phyloP scores from a whole-genome alignment of 2,329 filamentous ascomycete species.

The Ascochyta lentis region DNA sequence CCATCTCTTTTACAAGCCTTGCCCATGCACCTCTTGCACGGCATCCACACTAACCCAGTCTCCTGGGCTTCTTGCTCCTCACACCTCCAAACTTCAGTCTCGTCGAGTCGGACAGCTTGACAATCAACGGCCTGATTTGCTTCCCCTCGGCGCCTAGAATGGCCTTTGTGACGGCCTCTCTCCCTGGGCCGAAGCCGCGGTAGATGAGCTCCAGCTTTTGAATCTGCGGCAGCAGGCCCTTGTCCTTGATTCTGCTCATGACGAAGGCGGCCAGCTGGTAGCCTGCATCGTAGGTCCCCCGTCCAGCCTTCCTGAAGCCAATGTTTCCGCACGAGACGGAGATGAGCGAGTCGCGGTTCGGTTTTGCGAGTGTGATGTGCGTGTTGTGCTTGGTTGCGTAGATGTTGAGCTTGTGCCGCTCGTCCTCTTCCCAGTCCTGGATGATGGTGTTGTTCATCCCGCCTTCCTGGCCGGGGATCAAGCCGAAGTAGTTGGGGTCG shows the following conservation, averaged over 20 bases:
- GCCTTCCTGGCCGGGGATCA: slow-evolving; percentile 26
- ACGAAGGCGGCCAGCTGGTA: slow-evolving; percentile 89
- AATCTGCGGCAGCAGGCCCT: slow-evolving; percentile 78
- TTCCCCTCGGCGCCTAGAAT: slow-evolving; percentile 85
- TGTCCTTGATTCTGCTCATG: slow-evolving; percentile 83
- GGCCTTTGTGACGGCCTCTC: slow-evolving; percentile 90
- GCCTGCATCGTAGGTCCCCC: slow-evolving; percentile 86
- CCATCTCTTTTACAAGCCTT: background rate
- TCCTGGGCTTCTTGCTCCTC: slow-evolving; percentile 81
- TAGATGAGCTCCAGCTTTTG: slow-evolving; percentile 78
- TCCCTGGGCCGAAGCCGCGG: slow-evolving; percentile 83
- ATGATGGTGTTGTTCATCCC: slow-evolving; percentile 25
- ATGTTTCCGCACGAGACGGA: slow-evolving; percentile 85
- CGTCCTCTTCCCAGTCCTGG: slow-evolving; percentile 47
- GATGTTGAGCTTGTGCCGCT: slow-evolving; percentile 86
- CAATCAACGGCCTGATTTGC: slow-evolving; percentile 74
- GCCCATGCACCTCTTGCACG: slow-evolving; percentile 39
- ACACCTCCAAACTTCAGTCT: slow-evolving; percentile 95
- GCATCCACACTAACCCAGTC: slow-evolving; percentile 65
- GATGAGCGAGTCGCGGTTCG: slow-evolving; percentile 79
- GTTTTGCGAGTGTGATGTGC: slow-evolving; percentile 86
- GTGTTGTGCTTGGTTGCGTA: slow-evolving; percentile 92
- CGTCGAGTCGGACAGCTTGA: slow-evolving; percentile 82
- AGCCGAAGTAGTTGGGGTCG: slow-evolving; percentile 19
- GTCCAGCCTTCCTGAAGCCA: slow-evolving; percentile 83